Percentiles rank a stretch among this genome's conserved stretches.
Evolutionary conservation across 2,329 filamentous ascomycete species (phyloP).

Genomic region (Cryphonectria parasitica): DNA sequence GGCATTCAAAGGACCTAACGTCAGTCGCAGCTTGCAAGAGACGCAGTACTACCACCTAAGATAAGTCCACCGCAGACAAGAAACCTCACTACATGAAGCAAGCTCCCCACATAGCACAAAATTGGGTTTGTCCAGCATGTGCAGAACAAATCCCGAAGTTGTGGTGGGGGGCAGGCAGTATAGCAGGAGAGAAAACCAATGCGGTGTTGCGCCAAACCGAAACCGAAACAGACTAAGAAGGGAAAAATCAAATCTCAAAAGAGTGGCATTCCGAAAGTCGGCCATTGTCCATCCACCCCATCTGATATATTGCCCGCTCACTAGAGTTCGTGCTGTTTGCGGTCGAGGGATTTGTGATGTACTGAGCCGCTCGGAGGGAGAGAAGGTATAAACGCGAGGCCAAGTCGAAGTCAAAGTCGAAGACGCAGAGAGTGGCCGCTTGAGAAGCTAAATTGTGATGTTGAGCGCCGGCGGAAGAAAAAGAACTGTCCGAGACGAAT

Average conservation of each 20-base stretch:
- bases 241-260: not conserved
- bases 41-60: not conserved
- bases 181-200: not conserved
- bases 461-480: slow-evolving; percentile 11
- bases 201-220: slow-evolving; percentile 6
- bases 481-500: slow-evolving; percentile 3
- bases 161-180: not conserved
- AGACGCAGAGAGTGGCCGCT: slow-evolving; percentile 9
- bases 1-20: slow-evolving; percentile 15
- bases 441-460: not conserved
- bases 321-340: slow-evolving; percentile 15
- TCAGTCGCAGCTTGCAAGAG: slow-evolving; percentile 13
- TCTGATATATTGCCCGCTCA: slow-evolving; percentile 10
- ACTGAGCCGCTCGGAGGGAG: slow-evolving; percentile 16
- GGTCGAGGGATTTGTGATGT: slow-evolving; percentile 12
- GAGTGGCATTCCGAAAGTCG: slow-evolving; percentile 20
- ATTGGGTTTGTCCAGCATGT: not conserved
- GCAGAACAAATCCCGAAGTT: not conserved
- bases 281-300: slow-evolving; percentile 4
- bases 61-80: slow-evolving; percentile 5
- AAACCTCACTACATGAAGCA: not conserved
- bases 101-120: not conserved
- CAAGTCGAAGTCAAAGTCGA: slow-evolving; percentile 19
- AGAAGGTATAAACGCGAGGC: slow-evolving; percentile 2
- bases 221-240: not conserved